Base-by-base conservation (phyloP, 768 basidiomycete species). In the Mycena capillaripes region DNA sequence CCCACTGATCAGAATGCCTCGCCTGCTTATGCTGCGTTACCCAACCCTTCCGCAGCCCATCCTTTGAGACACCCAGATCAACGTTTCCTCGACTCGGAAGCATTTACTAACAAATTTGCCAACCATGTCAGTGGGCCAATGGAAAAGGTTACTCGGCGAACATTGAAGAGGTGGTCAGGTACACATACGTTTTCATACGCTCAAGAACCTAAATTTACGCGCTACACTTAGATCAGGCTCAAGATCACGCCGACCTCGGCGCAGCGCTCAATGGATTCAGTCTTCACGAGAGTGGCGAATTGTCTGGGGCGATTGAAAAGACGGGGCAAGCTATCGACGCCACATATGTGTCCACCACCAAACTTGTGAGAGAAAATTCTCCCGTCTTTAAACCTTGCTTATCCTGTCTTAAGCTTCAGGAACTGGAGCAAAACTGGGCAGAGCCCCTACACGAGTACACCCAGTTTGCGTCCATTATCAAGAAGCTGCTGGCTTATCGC, bases 281-380 rank as follows among this genome's bases (percentile, higher is more conserved):
- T 80, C 84, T 98, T 72, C 97, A 95, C 76, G 96, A 98, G 86
- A 86, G 81, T 36, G 91, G 90, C 2, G 83, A 86, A 40, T 84
- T 97, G 25, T 90, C 95, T n/a, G 82, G 88, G 68, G 95, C 97
- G 11, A 90, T 99, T 72, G 98, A 99, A 85, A 97, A 95, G 84
- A 97, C 97, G 0, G 98, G 98, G 1, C 97, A 99, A 81, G 98
- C 98, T 19, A 90, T 96, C 53, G 98, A 99, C 82, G 88, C 93
- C 4, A 97, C 96, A 12, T 98, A 96, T 81, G 90, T 98, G 82
- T 94, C 95, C 8, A 98, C 98, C 27, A 93, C 95, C 34, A 91
- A 91, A 80, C 88, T 99, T 74, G 97, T 97, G 74, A 78, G 92
- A 81, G 19, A 17, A 52, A 62, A 30, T 32, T 46, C 46, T 63